Evolutionary conservation across 768 basidiomycete species (phyloP), one percentile per base, ranked within the genome.

Genomic region (Myochromella boudieri): DNA sequence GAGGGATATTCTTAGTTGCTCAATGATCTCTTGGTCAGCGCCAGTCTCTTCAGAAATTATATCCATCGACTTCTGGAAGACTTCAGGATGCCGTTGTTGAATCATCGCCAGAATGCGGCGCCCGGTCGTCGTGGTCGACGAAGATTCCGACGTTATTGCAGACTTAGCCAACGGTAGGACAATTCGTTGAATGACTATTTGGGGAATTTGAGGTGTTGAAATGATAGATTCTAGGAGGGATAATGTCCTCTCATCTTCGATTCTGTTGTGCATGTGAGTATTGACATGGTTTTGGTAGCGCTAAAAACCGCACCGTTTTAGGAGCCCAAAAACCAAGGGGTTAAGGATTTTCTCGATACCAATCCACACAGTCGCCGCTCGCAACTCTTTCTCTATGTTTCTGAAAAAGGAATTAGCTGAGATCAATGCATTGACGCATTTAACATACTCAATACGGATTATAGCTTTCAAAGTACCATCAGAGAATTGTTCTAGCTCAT

Each of bases 1-100:
- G 17, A 91, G 63, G 1, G 84, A 83, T 0, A 82, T 61, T 22
- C 84, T 50, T 25, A 87, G 61, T 29, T 81, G 75, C 41, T 83
- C 81, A 5, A 83, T 51, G 6, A 61, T 61, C 14, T 74, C 74
- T 51, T 68, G 71, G 21, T 64, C 48, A 25, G 65, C 65, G 31
- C 68, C 62, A 44, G 68, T 62, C 26, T 64, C 62, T 10, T 62
- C 62, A 21, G 69, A 57, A 3, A 75, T 42, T 3, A 64, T 60
- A 4, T 76, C 67, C 6, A 75, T 71, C 8, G 62, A 64, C 4
- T 63, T 59, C 24, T 72, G 71, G 38, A 90, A 68, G 2, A 77
- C 52, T 0, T 66, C 56, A 0, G 84, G 77, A 55, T 87, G 71
- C 15, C 86, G 80, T 54, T 91, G 91, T 42, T 86, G 78, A 9